Conservation (phyloP, 169 alveolate genomes). For the Cryptosporidium xiaoi region DNA sequence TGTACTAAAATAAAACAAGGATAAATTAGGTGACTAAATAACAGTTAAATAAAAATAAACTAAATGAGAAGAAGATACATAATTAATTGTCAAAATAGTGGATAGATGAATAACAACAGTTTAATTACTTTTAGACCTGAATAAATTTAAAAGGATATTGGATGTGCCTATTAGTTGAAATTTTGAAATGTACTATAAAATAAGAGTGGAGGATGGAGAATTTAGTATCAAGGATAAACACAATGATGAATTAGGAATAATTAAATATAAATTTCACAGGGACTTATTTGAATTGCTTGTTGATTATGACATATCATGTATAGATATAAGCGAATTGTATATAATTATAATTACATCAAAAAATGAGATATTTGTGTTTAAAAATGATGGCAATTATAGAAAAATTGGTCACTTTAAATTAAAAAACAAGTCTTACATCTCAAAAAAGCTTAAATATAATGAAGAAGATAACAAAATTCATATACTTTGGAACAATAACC, state of each 20-base stretch:
- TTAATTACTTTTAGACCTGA: too few relatives aligned
- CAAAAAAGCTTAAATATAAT: not conserved
- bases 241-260: not conserved
- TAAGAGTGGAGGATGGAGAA: conserved; percentile 24
- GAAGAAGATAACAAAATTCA: conserved; percentile 7
- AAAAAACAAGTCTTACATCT: not conserved
- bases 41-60: too few relatives aligned
- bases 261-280: conserved; percentile 18
- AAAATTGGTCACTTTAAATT: not conserved
- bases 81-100: too few relatives aligned
- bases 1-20: too few relatives aligned
- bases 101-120: too few relatives aligned
- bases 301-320: conserved; percentile 19
- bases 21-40: too few relatives aligned
- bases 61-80: too few relatives aligned
- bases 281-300: conserved; percentile 10
- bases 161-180: too few relatives aligned
- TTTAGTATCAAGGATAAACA: not conserved
- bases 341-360: not conserved
- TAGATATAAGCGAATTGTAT: conserved; percentile 2
- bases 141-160: too few relatives aligned
- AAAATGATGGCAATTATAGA: not conserved
- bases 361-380: conserved; percentile 32
- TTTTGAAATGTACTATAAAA: conserved; percentile 44
- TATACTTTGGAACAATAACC: conserved; percentile 18